Percentiles rank a stretch among this genome's conserved stretches.
Conservation (phyloP, 2,329 filamentous ascomycete species). For the Pezicula radicicola region DNA sequence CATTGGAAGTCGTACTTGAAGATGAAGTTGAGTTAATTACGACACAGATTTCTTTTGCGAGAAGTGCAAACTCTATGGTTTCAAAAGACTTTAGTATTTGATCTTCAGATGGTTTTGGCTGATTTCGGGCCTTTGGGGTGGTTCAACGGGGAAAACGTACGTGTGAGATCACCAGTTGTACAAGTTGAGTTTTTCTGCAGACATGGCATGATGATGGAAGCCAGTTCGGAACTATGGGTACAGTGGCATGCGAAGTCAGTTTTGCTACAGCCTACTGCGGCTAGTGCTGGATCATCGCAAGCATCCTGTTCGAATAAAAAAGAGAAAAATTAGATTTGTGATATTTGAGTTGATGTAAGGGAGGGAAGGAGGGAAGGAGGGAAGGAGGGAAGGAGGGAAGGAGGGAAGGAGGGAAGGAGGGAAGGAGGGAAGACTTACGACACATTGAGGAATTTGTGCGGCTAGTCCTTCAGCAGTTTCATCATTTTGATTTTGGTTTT, state of each 20-base stretch:
- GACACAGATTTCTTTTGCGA: too few relatives aligned
- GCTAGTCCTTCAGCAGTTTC: not conserved
- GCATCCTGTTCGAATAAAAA: not conserved
- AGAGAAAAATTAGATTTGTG: not conserved
- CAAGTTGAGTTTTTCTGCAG: constrained; percentile 1
- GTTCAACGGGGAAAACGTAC: not conserved
- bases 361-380: not conserved
- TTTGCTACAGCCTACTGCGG: not conserved
- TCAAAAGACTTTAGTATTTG: too few relatives aligned
- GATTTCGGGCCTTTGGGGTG: too few relatives aligned
- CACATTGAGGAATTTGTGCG: constrained; percentile 3
- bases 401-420: not conserved
- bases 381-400: not conserved
- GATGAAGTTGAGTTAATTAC: too few relatives aligned
- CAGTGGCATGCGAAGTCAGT: constrained; percentile 4
- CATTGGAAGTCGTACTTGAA: too few relatives aligned
- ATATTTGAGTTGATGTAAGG: not conserved
- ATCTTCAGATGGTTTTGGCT: too few relatives aligned
- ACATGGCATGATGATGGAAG: not conserved
- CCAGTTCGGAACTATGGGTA: not conserved
- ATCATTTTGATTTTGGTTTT: too few relatives aligned
- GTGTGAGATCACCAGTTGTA: not conserved
- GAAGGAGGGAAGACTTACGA: not conserved
- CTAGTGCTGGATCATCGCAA: constrained; percentile 2
- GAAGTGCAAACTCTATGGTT: too few relatives aligned